phyloP scores from a whole-genome alignment of 768 basidiomycete species.

The Rhizopogon sp. region DNA sequence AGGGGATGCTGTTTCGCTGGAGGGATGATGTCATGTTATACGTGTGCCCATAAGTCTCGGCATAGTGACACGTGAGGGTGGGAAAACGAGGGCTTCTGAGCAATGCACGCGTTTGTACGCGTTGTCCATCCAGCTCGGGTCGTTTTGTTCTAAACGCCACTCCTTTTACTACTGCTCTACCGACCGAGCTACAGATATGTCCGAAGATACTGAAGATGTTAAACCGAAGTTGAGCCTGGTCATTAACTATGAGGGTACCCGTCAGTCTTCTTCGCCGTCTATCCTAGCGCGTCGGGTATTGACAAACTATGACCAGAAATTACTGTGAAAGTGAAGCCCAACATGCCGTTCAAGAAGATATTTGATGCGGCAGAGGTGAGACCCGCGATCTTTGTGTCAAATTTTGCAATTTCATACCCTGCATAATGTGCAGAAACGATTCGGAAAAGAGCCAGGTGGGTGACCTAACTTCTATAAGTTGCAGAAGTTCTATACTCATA shows the following conservation, averaged over 20 bases:
- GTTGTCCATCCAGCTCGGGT: not conserved
- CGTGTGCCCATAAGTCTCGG: too few species aligned
- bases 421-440: slow-evolving; percentile 43
- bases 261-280: slow-evolving; percentile 29
- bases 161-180: slow-evolving; percentile 1
- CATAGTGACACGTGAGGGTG: not conserved
- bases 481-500: not conserved
- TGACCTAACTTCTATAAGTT: not conserved
- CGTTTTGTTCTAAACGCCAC: not conserved
- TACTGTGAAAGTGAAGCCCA: slow-evolving; percentile 61
- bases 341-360: slow-evolving; percentile 61
- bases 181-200: slow-evolving; percentile 12
- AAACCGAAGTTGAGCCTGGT: slow-evolving; percentile 70
- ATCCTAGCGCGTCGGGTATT: slow-evolving; percentile 4
- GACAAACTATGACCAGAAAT: slow-evolving; percentile 37
- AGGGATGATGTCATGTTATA: too few species aligned
- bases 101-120: slow-evolving; percentile 13
- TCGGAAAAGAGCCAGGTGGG: slow-evolving; percentile 51
- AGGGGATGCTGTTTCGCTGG: too few species aligned
- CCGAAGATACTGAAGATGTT: slow-evolving; percentile 41
- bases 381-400: not conserved
- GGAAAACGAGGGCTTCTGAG: not conserved
- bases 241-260: slow-evolving; percentile 48
- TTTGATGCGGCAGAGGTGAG: slow-evolving; percentile 65
- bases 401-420: not conserved